These are phyloP conservation scores for Exsudoporus floridanus DNA, from an alignment of 1,284 basidiomycete species.

Conservation along the genomic window DNA sequence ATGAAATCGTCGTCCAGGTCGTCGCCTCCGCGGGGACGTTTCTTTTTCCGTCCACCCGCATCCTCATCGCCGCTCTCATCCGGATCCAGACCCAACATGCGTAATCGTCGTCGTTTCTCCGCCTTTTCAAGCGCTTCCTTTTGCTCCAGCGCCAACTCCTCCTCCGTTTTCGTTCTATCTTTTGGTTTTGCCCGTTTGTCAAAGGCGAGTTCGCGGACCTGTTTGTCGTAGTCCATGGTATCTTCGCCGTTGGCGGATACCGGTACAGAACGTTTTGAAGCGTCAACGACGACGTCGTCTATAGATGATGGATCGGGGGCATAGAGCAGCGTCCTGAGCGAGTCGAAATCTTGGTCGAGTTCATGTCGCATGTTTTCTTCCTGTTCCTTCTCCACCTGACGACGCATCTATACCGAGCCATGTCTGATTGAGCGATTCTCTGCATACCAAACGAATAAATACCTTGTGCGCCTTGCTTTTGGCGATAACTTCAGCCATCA, in stretches of 20 bases:
- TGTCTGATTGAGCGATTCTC: background rate
- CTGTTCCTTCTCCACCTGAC: slow-evolving; percentile 85
- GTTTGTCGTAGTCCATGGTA: slow-evolving; percentile 79
- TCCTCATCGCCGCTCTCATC: slow-evolving; percentile 60
- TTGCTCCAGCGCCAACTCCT: slow-evolving; percentile 88
- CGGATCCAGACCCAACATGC: slow-evolving; percentile 85
- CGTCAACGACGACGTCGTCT: slow-evolving; percentile 37
- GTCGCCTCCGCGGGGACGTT: slow-evolving; percentile 65
- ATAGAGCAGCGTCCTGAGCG: slow-evolving; percentile 77
- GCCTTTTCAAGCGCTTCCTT: slow-evolving; percentile 86
- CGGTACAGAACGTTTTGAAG: background rate
- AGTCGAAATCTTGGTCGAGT: slow-evolving; percentile 87
- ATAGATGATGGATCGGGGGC: slow-evolving; percentile 51
- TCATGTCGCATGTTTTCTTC: slow-evolving; percentile 86
- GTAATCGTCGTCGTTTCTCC: slow-evolving; percentile 74
- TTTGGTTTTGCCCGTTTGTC: slow-evolving; percentile 94
- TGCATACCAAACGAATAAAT: slow-evolving; percentile 7
- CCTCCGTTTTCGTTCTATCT: slow-evolving; percentile 95
- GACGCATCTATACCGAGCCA: slow-evolving; percentile 56
- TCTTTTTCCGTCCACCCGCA: slow-evolving; percentile 38
- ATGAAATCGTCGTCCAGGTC: slow-evolving; percentile 92
- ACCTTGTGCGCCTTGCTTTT: slow-evolving; percentile 97
- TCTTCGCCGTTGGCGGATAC: slow-evolving; percentile 18
- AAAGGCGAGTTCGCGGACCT: slow-evolving; percentile 90
- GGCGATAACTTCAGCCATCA: slow-evolving; percentile 97